These are phyloP conservation scores for Podospora tetraspora DNA, from an alignment of 495 filamentous ascomycete genomes.

Conservation along the genomic window DNA sequence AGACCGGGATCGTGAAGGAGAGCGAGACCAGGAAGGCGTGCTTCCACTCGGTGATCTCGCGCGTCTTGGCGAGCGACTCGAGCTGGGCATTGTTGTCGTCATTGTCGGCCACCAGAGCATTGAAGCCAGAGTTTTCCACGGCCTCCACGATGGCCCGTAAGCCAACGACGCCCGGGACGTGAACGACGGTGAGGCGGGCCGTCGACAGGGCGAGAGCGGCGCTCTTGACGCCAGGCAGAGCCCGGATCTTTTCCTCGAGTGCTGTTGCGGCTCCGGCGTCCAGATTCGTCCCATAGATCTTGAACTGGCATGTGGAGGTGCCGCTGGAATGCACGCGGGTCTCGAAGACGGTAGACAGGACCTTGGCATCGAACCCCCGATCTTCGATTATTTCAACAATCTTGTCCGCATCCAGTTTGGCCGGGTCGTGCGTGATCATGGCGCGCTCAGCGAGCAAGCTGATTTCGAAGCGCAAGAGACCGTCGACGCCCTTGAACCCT, in stretches of 20 bases:
- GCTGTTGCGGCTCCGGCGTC: conserved; percentile 63
- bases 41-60: conserved; percentile 90
- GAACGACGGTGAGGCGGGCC: conserved; percentile 62
- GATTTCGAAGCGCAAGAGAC: conserved; percentile 84
- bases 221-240: conserved; percentile 63
- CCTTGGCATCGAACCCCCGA: conserved; percentile 81
- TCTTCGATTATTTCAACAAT: conserved; percentile 90
- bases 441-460: conserved; percentile 90
- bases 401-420: conserved; percentile 61
- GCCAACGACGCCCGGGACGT: conserved; percentile 64
- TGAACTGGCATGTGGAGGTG: conserved; percentile 61
- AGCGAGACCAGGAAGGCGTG: conserved; percentile 68
- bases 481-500: conserved; percentile 67
- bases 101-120: conserved; percentile 81
- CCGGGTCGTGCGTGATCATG: conserved; percentile 74
- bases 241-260: conserved; percentile 63
- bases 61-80: conserved; percentile 91
- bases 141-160: conserved; percentile 76
- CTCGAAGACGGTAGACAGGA: conserved; percentile 57
- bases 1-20: conserved; percentile 83
- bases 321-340: conserved; percentile 42
- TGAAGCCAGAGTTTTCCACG: conserved; percentile 74
- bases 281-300: conserved; percentile 66
- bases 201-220: conserved; percentile 66
- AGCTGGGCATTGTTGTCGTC: conserved; percentile 97